These are phyloP conservation scores for Caloboletus inedulis DNA, from an alignment of 1,284 basidiomycete species.

Conservation along the genomic window DNA sequence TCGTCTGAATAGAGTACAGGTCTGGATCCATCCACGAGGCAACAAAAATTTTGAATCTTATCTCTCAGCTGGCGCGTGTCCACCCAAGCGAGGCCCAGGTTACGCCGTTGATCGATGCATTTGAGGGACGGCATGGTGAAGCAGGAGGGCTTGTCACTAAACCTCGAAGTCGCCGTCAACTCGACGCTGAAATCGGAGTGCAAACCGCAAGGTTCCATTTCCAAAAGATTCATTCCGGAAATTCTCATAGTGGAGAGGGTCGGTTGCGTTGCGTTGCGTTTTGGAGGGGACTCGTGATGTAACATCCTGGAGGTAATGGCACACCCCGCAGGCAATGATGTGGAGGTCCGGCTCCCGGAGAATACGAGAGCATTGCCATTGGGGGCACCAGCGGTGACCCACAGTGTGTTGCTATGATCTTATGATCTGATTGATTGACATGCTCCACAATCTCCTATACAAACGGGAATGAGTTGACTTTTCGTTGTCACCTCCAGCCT, in stretches of 20 bases:
- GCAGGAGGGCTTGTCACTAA: background rate
- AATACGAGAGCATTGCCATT: background rate
- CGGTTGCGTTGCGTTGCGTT: background rate
- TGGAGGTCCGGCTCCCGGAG: background rate
- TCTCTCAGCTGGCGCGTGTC: background rate
- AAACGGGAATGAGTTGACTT: slow-evolving; percentile 38
- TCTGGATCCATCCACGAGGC: background rate
- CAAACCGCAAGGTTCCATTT: background rate
- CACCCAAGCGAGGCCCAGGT: slow-evolving; percentile 1
- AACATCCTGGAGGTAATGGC: background rate
- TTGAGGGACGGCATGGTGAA: background rate
- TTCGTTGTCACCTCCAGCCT: slow-evolving; percentile 36
- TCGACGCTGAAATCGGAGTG: background rate
- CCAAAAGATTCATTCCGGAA: background rate
- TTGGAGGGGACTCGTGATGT: slow-evolving; percentile 5
- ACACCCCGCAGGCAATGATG: too few species aligned
- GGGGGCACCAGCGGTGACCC: slow-evolving; percentile 1
- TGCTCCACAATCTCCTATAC: slow-evolving; percentile 43
- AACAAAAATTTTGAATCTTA: background rate
- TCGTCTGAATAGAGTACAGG: background rate
- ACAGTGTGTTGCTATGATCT: slow-evolving; percentile 5
- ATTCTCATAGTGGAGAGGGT: background rate
- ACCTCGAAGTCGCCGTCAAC: background rate
- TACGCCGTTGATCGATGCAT: background rate
- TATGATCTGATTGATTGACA: background rate